Evolutionary conservation across 148 eudicot species (phyloP).

Genomic region (Rhododendron griersonianum): DNA sequence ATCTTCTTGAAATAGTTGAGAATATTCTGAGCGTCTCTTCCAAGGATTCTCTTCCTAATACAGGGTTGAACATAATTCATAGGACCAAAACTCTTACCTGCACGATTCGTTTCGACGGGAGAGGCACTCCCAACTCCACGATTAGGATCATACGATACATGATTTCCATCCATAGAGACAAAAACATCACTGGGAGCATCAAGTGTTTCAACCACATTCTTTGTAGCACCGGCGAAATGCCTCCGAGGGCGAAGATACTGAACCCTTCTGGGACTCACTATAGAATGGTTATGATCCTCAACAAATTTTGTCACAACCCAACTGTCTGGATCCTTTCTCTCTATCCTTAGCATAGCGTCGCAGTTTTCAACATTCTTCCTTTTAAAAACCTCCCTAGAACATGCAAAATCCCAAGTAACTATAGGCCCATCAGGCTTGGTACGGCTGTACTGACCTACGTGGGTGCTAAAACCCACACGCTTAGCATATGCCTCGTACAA

Average conservation of each 20-base stretch:
- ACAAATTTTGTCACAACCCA: constrained; percentile 50
- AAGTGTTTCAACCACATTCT: constrained; percentile 16
- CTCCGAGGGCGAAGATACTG: constrained; percentile 41
- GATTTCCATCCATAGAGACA: constrained; percentile 34
- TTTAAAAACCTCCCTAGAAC: constrained; percentile 37
- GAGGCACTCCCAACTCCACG: constrained; percentile 12
- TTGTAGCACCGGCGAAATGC: constrained; percentile 38
- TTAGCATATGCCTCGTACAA: constrained; percentile 40
- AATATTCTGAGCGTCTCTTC: constrained; percentile 28
- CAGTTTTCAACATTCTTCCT: constrained; percentile 37
- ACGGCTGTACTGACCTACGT: constrained; percentile 31
- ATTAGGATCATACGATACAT: constrained; percentile 19
- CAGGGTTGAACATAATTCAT: constrained; percentile 7
- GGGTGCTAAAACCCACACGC: constrained; percentile 40
- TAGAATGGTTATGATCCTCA: constrained; percentile 47
- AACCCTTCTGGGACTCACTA: constrained; percentile 28
- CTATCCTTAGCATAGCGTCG: constrained; percentile 35
- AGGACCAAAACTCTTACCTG: constrained; percentile 14
- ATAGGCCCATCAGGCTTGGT: constrained; percentile 43
- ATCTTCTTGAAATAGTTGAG: constrained; percentile 28
- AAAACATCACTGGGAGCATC: constrained; percentile 25
- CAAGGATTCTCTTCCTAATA: constrained; percentile 18
- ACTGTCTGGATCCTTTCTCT: constrained; percentile 27
- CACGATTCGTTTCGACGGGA: constrained; percentile 18
- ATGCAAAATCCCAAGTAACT: constrained; percentile 32